Percentiles rank a stretch among this genome's conserved stretches.
Evolutionary conservation across 2,329 filamentous ascomycete genomes (phyloP).

Genomic region (Clarireedia homoeocarpa): DNA sequence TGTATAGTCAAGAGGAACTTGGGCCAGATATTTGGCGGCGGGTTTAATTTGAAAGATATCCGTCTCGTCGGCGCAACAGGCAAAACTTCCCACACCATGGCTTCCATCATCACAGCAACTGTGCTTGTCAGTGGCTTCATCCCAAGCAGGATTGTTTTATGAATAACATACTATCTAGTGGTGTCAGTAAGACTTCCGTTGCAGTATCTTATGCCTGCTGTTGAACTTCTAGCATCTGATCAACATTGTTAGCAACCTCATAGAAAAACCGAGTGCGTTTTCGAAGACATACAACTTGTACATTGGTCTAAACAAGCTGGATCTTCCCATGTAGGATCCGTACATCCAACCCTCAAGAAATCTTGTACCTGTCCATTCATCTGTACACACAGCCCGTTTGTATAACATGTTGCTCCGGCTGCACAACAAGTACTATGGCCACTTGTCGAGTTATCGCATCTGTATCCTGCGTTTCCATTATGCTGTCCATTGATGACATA

Average conservation of each 20-base stretch:
- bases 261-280: neutral
- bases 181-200: slow-evolving; percentile 15
- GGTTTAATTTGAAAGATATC: slow-evolving; percentile 1
- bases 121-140: neutral
- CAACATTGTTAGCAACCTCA: neutral
- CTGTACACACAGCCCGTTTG: slow-evolving; percentile 20
- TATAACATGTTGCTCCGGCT: slow-evolving; percentile 18
- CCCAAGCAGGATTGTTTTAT: neutral
- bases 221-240: slow-evolving; percentile 14
- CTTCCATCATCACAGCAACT: slow-evolving; percentile 6
- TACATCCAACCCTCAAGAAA: slow-evolving; percentile 23
- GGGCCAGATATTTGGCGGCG: neutral
- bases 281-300: slow-evolving; percentile 13
- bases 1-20: neutral
- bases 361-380: slow-evolving; percentile 14
- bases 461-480: slow-evolving; percentile 9
- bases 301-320: slow-evolving; percentile 19
- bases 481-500: slow-evolving; percentile 18
- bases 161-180: slow-evolving; percentile 15
- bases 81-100: slow-evolving; percentile 1
- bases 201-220: slow-evolving; percentile 19
- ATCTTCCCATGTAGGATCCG: slow-evolving; percentile 20
- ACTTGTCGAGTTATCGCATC: slow-evolving; percentile 20
- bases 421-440: slow-evolving; percentile 18
- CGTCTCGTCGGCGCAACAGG: neutral